Evolutionary conservation across 768 basidiomycete species (phyloP).

Genomic region (Lactarius psammicola): DNA sequence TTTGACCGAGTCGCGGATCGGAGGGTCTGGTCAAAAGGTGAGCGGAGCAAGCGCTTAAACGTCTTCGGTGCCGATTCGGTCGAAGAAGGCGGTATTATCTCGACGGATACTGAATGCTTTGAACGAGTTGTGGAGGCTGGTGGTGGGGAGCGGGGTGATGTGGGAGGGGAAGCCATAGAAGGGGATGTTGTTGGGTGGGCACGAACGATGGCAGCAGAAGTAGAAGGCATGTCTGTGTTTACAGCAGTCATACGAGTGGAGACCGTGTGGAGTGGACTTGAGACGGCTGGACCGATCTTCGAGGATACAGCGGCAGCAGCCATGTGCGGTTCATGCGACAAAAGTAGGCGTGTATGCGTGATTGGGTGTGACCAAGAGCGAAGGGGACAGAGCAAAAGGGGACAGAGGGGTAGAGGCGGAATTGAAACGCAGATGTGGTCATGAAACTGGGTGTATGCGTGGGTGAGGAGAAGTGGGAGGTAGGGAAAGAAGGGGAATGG

Average conservation of each 20-base stretch:
- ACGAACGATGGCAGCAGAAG: neutral
- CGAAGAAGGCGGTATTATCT: neutral
- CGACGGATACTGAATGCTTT: neutral
- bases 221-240: neutral
- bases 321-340: constrained; percentile 40
- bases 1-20: constrained; percentile 62
- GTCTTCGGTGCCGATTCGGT: constrained; percentile 46
- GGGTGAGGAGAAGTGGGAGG: neutral
- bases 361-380: neutral
- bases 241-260: constrained; percentile 36
- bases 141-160: constrained; percentile 36
- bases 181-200: neutral
- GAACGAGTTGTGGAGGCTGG: constrained; percentile 29
- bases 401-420: neutral
- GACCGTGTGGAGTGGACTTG: constrained; percentile 48
- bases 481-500: neutral
- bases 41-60: constrained; percentile 59
- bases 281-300: constrained; percentile 39
- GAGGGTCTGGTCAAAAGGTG: constrained; percentile 65
- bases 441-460: neutral
- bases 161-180: constrained; percentile 32
- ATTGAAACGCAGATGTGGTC: neutral
- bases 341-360: neutral
- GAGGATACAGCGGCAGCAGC: constrained; percentile 43
- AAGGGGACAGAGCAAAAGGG: neutral